Conservation (phyloP, 441 rosid species). For the Populus hybrid region DNA sequence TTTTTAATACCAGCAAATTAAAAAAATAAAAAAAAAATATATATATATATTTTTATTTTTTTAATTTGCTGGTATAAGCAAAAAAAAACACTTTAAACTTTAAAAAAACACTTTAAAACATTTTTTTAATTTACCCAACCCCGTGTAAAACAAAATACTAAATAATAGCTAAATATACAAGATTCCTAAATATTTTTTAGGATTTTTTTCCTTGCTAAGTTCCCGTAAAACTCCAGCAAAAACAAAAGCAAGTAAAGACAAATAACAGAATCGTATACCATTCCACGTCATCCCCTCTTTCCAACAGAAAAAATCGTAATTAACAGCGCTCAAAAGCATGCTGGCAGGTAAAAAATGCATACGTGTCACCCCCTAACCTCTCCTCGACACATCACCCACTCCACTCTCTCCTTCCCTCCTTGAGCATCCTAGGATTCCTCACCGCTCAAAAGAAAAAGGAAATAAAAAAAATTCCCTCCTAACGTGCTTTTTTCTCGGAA, state of each 20-base stretch:
- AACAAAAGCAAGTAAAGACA: background rate
- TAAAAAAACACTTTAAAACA: too few relatives aligned
- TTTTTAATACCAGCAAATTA: too few relatives aligned
- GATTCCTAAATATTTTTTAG: too few relatives aligned
- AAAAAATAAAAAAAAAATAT: too few relatives aligned
- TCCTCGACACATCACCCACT: background rate
- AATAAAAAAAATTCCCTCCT: background rate
- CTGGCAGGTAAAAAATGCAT: background rate
- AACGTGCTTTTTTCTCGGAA: constrained; percentile 18
- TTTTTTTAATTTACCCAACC: too few relatives aligned
- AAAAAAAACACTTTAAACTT: too few relatives aligned
- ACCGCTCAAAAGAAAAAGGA: background rate
- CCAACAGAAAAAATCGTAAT: background rate
- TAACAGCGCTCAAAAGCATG: background rate
- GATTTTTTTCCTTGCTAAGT: too few relatives aligned
- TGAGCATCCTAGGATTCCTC: background rate
- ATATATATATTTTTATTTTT: too few relatives aligned
- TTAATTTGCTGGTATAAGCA: too few relatives aligned
- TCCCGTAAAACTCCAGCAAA: background rate
- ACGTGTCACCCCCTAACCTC: background rate
- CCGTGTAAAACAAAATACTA: too few relatives aligned
- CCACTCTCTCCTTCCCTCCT: background rate
- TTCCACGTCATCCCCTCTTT: background rate
- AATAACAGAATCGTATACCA: background rate
- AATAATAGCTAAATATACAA: too few relatives aligned